These are phyloP conservation scores for Didymella glomerata DNA, from an alignment of 2,329 filamentous ascomycete genomes.

Conservation along the genomic window DNA sequence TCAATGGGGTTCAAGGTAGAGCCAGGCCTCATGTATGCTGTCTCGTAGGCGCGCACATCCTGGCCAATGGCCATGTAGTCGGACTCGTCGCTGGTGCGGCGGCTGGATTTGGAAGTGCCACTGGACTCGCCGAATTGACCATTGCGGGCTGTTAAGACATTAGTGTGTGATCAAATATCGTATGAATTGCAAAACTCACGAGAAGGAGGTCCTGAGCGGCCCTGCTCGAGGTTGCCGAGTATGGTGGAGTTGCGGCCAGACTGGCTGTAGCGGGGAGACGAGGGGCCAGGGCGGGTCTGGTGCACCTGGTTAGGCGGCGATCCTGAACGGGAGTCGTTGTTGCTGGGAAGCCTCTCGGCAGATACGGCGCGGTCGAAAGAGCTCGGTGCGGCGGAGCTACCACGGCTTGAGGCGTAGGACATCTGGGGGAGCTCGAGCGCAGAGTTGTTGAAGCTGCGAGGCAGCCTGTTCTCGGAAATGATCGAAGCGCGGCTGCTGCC, in stretches of 20 bases:
- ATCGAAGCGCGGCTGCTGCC: constrained; percentile 49
- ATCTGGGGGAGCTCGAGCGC: constrained; percentile 45
- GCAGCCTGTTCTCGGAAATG: constrained; percentile 39
- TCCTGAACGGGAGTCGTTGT: constrained; percentile 41
- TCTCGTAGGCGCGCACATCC: constrained; percentile 45
- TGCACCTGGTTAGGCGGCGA: constrained; percentile 35
- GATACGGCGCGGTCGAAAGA: constrained; percentile 52
- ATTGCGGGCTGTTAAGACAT: constrained; percentile 33
- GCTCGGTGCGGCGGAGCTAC: constrained; percentile 47
- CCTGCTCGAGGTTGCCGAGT: constrained; percentile 44
- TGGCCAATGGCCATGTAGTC: constrained; percentile 44
- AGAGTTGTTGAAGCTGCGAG: constrained; percentile 43
- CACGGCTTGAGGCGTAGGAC: constrained; percentile 45
- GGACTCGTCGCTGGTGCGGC: constrained; percentile 47
- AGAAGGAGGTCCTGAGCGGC: constrained; percentile 35
- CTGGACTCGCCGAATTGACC: constrained; percentile 27
- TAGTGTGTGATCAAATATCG: constrained; percentile 2
- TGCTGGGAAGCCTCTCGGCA: constrained; percentile 45
- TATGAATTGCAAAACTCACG: constrained; percentile 29
- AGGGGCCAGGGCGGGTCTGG: constrained; percentile 40
- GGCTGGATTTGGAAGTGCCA: constrained; percentile 42
- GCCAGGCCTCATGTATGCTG: constrained; percentile 44
- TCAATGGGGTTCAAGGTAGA: constrained; percentile 36
- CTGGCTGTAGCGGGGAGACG: constrained; percentile 49
- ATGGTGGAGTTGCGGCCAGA: constrained; percentile 45